Base-by-base conservation (phyloP, 2,329 filamentous ascomycete genomes). In the Colletotrichum shisoi region DNA sequence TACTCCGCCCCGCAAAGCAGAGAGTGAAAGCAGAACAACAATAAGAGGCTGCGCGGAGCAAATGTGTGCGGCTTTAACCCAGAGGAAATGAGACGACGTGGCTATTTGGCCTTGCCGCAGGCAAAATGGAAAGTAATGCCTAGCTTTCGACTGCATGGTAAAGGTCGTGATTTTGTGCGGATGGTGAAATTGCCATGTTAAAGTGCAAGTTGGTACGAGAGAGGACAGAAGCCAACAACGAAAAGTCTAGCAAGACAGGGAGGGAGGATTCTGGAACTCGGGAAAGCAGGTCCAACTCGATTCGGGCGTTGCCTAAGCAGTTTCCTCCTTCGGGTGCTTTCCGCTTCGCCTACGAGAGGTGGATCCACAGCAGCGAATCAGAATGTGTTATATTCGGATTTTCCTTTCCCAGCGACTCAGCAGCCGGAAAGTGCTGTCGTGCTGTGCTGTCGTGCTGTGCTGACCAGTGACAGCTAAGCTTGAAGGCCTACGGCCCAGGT, bases 141-240 rank as follows among this genome's bases (percentile, higher is more conserved):
- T 15, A 24, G 15, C 45, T n/a, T 48, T 51, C 5, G 21, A 19
- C 34, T 15, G 45, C 44, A 39, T 6, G 27, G 57, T 17, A 56
- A 31, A 31, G 19, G 8, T n/a, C 17, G 31, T 17, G n/a, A 13
- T 49, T 40, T 19, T 48, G 44, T 49, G 45, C 57, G 31, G 34
- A 48, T 40, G 31, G 9, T 21, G 34, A 11, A 37, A 34, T 48
- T 24, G 56, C 3, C n/a, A 39, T 59, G 57, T 40, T 11, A 27
- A 59, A 40, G 57, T 51, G 57, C 45, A 59, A 59, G 57, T 59
- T 59, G 57, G 57, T 45, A 19, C 2, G 31, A 24, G 15, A 57
- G 40, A 19, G 27, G 42, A 24, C 27, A 57, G 54, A 57, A 37
- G 21, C 21, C 21, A 31, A 12, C 37, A 31, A 34, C 31, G 2